Percentiles rank a stretch among this genome's conserved stretches.
These are phyloP conservation scores for Syncephalastrum sp. DNA, from an alignment of 371 early-diverging fungal species.

Conservation along the genomic window DNA sequence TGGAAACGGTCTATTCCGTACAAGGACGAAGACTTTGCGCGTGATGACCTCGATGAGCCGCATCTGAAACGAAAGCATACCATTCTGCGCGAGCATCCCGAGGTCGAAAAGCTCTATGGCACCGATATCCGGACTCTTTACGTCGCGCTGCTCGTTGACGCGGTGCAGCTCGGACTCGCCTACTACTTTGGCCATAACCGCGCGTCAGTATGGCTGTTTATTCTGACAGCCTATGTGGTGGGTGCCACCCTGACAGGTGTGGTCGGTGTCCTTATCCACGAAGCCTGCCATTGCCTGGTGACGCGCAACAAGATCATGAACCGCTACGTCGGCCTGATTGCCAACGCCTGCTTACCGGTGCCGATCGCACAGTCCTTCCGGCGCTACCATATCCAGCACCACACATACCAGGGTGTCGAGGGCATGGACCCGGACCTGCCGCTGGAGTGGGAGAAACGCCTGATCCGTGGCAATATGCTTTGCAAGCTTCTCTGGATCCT, in stretches of 20 bases:
- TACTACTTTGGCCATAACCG: constrained; percentile 67
- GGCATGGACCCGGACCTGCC: constrained; percentile 97
- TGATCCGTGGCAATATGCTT: constrained; percentile 77
- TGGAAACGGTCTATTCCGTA: constrained; percentile 85
- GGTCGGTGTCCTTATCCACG: constrained; percentile 87
- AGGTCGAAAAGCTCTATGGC: constrained; percentile 84
- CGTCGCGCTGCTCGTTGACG: constrained; percentile 63
- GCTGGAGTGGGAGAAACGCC: constrained; percentile 77
- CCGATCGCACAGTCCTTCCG: constrained; percentile 86
- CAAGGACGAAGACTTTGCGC: constrained; percentile 73
- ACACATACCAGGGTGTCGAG: constrained; percentile 93
- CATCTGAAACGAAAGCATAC: constrained; percentile 89
- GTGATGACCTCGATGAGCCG: constrained; percentile 92
- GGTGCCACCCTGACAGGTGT: constrained; percentile 83
- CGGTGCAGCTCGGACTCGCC: constrained; percentile 76
- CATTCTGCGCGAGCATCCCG: constrained; percentile 87
- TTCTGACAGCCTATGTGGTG: constrained; percentile 70
- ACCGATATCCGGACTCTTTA: constrained; percentile 78
- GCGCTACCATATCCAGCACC: constrained; percentile 96
- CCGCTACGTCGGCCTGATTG: constrained; percentile 78
- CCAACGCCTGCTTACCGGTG: constrained; percentile 84
- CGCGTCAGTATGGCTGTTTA: constrained; percentile 59
- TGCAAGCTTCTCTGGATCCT: constrained; percentile 80
- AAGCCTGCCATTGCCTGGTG: constrained; percentile 86
- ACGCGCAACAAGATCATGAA: constrained; percentile 69